phyloP scores from a whole-genome alignment of 805 yeast species.

The Sugiyamaella smithiae region DNA sequence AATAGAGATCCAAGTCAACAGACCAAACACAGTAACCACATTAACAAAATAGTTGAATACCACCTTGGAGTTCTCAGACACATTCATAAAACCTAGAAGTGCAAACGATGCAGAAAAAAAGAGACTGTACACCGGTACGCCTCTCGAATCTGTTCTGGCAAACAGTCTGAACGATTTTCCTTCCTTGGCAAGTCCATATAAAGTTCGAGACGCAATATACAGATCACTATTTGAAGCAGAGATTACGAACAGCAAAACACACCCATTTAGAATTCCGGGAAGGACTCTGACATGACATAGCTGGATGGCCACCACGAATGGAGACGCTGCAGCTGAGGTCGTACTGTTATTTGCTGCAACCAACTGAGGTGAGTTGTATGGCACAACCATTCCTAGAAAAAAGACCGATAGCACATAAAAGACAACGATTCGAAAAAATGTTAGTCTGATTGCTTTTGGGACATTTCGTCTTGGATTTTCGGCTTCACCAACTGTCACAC shows the following conservation, averaged over 20 bases:
- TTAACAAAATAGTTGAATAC: conserved; percentile 61
- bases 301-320: conserved; percentile 78
- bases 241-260: conserved; percentile 70
- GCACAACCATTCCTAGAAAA: conserved; percentile 65
- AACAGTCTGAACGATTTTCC: conserved; percentile 72
- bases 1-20: conserved; percentile 71
- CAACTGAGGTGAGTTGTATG: conserved; percentile 52
- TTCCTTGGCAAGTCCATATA: conserved; percentile 67
- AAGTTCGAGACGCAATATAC: conserved; percentile 71
- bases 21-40: conserved; percentile 68
- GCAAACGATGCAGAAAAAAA: conserved; percentile 52
- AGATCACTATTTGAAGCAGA: conserved; percentile 80
- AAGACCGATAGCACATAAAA: conserved; percentile 63
- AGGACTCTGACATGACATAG: conserved; percentile 61
- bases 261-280: conserved; percentile 76
- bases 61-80: conserved; percentile 51
- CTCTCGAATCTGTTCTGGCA: conserved; percentile 60
- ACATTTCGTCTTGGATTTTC: conserved; percentile 64
- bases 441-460: conserved; percentile 67
- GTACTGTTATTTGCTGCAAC: conserved; percentile 41
- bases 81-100: conserved; percentile 68
- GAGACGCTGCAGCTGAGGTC: conserved; percentile 52
- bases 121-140: conserved; percentile 66
- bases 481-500: conserved; percentile 73
- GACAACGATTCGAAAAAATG: conserved; percentile 64